Evolutionary conservation across 495 filamentous ascomycete genomes (phyloP), one percentile per base, ranked within the genome.

Genomic region (Xylaria acuta): DNA sequence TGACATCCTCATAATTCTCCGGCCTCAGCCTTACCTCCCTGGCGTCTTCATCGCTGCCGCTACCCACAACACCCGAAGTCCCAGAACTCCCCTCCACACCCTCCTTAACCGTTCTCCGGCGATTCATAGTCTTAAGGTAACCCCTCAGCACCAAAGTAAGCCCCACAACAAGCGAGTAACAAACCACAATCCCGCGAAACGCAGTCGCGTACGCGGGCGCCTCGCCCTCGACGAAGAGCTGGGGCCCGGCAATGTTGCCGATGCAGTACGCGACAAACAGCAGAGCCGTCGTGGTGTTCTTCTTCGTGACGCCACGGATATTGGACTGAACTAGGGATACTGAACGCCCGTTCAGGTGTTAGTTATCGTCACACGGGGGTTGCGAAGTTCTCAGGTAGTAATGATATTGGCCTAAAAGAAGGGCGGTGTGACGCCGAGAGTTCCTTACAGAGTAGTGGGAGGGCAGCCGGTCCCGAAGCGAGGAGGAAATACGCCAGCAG

Each of bases 221-320:
- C 51, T 81, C 78, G 18, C 65, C 12, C 11, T 73, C 67, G 72
- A 69, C 72, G 66, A 82, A 81, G 59, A 81, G 73, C 67, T 82
- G 80, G 40, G 80, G 80, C 1, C 76, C 79, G 53, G 72, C 68
- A n/a, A 82, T 79, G 56, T 90, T 90, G 20, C 88, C 88, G 1
- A 81, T 84, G 74, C 90, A 91, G 73, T 92, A 92, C 0, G 84
- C 87, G 53, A 92, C 89, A 43, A 94, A 82, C 62, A 91, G 90
- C 27, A 94, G 41, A 2, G 77, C 80, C 4, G 76, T 81, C 66
- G 93, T 90, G 0, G 91, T 93, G 7, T 90, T 92, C 79, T 93
- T 93, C 83, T 93, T 93, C 6, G 91, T 93, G 67, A 91, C 92
- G 11, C 91, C 90, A 3, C 90, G 87, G 38, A 91, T 86, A 75